Evolutionary conservation across 306 rosid species (phyloP).

Genomic region (Trifolium pratense): DNA sequence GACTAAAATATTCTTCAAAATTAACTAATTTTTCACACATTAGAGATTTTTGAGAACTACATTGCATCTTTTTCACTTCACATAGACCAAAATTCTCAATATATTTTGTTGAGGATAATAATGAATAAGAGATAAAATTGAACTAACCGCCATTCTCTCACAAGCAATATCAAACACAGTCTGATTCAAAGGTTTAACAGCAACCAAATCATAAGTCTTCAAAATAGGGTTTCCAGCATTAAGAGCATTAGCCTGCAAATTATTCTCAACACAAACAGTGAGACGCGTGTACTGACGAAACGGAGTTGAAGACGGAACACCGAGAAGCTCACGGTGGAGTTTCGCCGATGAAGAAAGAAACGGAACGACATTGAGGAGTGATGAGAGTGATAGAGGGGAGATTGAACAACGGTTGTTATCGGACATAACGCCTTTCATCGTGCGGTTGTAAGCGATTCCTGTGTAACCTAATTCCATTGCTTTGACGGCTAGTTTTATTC

Average conservation of each 20-base stretch:
- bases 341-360: constrained; percentile 63
- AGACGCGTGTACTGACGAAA: constrained; percentile 93
- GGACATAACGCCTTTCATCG: constrained; percentile 85
- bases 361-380: constrained; percentile 73
- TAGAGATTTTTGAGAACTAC: background rate
- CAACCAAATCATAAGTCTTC: constrained; percentile 82
- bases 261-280: constrained; percentile 61
- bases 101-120: no score
- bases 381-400: constrained; percentile 58
- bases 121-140: background rate
- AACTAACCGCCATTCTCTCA: constrained; percentile 71
- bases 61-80: background rate
- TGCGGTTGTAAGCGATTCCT: constrained; percentile 85
- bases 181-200: constrained; percentile 75
- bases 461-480: constrained; percentile 90
- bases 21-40: background rate
- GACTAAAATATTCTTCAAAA: background rate
- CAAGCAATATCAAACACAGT: constrained; percentile 72
- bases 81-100: background rate
- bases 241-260: constrained; percentile 58
- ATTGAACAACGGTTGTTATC: constrained; percentile 83
- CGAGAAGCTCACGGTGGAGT: constrained; percentile 76
- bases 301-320: constrained; percentile 61
- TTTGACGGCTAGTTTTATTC: constrained; percentile 63
- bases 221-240: constrained; percentile 78